phyloP scores from a whole-genome alignment of 2,329 filamentous ascomycete genomes.

The Ilyonectria mors-panacis region DNA sequence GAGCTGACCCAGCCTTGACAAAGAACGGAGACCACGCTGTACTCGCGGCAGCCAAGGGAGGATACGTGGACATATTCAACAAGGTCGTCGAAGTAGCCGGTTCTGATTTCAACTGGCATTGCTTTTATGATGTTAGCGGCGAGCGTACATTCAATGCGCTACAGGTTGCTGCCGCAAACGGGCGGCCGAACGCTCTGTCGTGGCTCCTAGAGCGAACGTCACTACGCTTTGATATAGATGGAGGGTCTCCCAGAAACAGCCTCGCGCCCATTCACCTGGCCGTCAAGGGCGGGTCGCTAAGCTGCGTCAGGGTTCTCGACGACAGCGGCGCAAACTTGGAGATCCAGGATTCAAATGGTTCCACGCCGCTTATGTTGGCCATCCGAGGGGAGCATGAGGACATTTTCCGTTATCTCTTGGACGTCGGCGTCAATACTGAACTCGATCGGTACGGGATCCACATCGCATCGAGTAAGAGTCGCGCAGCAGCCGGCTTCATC shows the following conservation, averaged over 20 bases:
- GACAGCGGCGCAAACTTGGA: slow-evolving; percentile 32
- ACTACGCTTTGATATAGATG: slow-evolving; percentile 22
- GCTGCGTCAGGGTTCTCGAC: slow-evolving; percentile 37
- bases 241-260: slow-evolving; percentile 28
- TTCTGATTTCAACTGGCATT: slow-evolving; percentile 37
- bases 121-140: slow-evolving; percentile 14
- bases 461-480: slow-evolving; percentile 12
- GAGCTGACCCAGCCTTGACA: slow-evolving; percentile 37
- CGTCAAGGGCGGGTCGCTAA: slow-evolving; percentile 32
- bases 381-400: slow-evolving; percentile 26
- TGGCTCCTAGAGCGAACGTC: slow-evolving; percentile 40
- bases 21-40: slow-evolving; percentile 30
- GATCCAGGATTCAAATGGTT: slow-evolving; percentile 33
- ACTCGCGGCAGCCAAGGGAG: slow-evolving; percentile 32
- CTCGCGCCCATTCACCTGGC: slow-evolving; percentile 42
- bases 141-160: slow-evolving; percentile 38
- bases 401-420: slow-evolving; percentile 36
- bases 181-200: slow-evolving; percentile 20
- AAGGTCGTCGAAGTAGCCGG: slow-evolving; percentile 31
- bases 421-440: slow-evolving; percentile 22
- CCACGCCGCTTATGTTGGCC: slow-evolving; percentile 38
- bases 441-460: slow-evolving; percentile 19
- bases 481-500: slow-evolving; percentile 8
- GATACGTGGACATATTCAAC: slow-evolving; percentile 35
- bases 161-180: slow-evolving; percentile 41